Conservation (phyloP, 2,329 filamentous ascomycete genomes). For the Chaetomiaceae sp. region DNA sequence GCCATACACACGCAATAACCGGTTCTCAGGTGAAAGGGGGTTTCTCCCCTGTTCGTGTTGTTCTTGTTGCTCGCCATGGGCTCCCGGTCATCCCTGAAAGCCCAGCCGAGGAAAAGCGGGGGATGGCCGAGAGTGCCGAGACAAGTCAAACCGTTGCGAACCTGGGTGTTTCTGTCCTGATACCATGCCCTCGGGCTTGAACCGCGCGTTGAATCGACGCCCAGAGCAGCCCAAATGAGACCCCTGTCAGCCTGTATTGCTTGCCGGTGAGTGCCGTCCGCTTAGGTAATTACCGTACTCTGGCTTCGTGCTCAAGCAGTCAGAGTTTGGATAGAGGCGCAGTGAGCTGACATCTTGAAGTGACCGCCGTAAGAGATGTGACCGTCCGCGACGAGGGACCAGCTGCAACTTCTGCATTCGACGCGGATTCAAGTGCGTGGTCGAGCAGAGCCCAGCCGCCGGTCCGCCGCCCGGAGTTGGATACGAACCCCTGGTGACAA, state of each 20-base stretch:
- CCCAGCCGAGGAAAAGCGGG: too few relatives aligned
- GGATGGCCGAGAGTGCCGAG: too few relatives aligned
- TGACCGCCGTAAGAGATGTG: background rate
- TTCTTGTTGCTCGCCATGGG: too few relatives aligned
- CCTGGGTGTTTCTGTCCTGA: too few relatives aligned
- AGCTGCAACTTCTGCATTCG: background rate
- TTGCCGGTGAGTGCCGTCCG: background rate
- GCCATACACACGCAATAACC: too few relatives aligned
- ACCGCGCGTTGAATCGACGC: background rate
- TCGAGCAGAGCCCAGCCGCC: background rate
- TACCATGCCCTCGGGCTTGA: too few relatives aligned
- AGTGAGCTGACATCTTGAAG: background rate
- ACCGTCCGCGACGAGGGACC: background rate
- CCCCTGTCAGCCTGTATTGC: background rate
- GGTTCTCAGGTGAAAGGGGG: too few relatives aligned
- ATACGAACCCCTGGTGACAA: background rate
- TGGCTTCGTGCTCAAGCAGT: too few relatives aligned
- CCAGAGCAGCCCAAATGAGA: background rate
- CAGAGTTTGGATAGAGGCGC: too few relatives aligned
- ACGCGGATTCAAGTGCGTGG: background rate
- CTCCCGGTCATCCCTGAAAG: too few relatives aligned
- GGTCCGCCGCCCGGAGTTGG: background rate
- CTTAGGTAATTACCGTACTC: background rate
- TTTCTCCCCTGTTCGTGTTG: too few relatives aligned
- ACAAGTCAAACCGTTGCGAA: too few relatives aligned